A percentile compares a stretch with the other conserved stretches of the same genome.
phyloP scores from a whole-genome alignment of 2,329 filamentous ascomycete species.

The Colletotrichum australisinense region DNA sequence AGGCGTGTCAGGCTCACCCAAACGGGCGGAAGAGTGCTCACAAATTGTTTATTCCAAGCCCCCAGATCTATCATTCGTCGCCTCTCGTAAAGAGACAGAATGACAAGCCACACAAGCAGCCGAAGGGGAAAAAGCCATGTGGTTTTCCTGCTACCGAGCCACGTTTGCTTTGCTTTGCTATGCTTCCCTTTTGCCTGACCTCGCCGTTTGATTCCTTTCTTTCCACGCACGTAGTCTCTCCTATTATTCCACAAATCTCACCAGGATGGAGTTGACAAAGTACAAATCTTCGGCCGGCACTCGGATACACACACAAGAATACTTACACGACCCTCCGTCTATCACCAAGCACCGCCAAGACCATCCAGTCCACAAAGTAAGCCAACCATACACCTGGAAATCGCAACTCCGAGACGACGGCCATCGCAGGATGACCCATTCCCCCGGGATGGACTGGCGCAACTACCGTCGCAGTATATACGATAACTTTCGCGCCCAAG shows the following conservation, averaged over 20 bases:
- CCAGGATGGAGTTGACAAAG: not conserved
- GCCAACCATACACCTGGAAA: not conserved
- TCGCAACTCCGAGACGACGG: not conserved
- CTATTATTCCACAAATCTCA: not conserved
- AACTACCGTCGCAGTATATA: not conserved
- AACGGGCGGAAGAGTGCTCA: slow-evolving; percentile 1
- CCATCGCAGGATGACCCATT: not conserved
- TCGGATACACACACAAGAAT: slow-evolving; percentile 1
- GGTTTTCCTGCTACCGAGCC: slow-evolving; percentile 12
- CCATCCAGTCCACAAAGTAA: not conserved
- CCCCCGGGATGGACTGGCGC: not conserved
- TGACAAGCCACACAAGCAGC: not conserved
- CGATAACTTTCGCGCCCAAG: not conserved
- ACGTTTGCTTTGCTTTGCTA: not conserved
- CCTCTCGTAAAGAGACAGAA: not conserved
- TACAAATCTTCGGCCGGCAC: slow-evolving; percentile 1
- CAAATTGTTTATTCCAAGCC: not conserved
- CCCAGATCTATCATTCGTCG: not conserved
- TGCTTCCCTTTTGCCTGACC: not conserved
- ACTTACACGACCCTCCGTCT: not conserved
- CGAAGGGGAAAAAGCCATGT: not conserved
- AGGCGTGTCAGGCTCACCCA: not conserved
- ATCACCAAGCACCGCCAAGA: slow-evolving; percentile 9
- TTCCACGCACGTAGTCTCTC: not conserved
- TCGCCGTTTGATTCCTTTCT: slow-evolving; percentile 9